Base-by-base conservation (phyloP, 108 stramenopile species). In the Pseudonitzschia pungens region DNA sequence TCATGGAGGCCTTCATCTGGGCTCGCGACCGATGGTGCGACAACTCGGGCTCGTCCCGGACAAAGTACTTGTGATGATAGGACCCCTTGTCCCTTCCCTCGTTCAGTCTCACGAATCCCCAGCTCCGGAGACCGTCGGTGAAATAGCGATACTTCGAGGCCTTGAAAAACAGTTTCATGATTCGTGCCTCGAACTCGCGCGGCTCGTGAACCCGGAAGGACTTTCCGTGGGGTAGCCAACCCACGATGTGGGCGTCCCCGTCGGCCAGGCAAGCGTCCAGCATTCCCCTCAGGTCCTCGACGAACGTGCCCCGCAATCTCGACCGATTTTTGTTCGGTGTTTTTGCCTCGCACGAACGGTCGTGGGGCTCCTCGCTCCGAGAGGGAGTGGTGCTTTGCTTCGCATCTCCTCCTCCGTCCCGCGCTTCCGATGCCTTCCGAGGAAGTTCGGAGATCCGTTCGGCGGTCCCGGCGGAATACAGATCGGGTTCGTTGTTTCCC, bases 91-190 rank as follows among this genome's bases (percentile, higher is more conserved):
- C 77, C 8, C 51, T 36, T 18, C 74, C 69, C 1, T 74, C 12
- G 26, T 87, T 87, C 8, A 92, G 65, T 45, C 83, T 65, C 8
- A 84, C 68, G 66, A 88, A 92, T 22, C 91, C 91, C 73, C 89
- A 92, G 14, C 89, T 77, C 57, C 89, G 88, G 12, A 90, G 71
- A 57, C 84, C 87, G 29, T 78, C 77, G 21, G 67, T 44, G 45
- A 78, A 73, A 36, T 78, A 78, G 24, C 56, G 63, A 31, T 53
- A 78, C 45, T 78, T 78, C 33, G 62, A 29, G 12, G 71, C 71
- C 8, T 64, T 63, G 36, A 78, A 78, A 48, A 68, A 78, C 27
- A 66, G 70, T 18, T 86, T 89, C 88, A 95, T 79, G 57, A 93
- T 70, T 11, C 75, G 21, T 20, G 74, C 55, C 11, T 71, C 78